Conservation (phyloP, 140 eudicot species). For the Senecio squalidus region DNA sequence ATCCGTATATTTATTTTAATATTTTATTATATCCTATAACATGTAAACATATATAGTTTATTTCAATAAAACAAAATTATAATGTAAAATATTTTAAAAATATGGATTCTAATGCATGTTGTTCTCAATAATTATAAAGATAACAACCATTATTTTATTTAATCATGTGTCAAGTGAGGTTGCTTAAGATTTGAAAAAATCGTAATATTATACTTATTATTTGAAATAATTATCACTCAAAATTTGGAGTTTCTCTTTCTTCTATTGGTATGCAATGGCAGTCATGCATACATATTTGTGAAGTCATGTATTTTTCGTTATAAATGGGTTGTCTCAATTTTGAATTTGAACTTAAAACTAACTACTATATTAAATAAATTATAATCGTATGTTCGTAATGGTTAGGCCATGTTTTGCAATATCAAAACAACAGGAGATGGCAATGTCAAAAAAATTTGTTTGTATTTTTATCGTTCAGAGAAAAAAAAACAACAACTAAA, state of each 20-base stretch:
- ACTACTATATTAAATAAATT: no score
- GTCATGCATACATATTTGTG: no score
- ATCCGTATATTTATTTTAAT: no score
- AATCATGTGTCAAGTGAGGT: conserved; percentile 20
- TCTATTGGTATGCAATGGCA: background rate
- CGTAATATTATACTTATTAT: background rate
- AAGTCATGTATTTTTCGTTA: no score
- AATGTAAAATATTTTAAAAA: background rate
- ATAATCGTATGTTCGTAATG: no score
- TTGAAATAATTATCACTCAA: background rate
- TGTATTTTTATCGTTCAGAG: no score
- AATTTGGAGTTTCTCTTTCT: background rate
- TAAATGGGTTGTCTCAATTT: no score
- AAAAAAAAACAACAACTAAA: no score
- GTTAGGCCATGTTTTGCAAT: no score
- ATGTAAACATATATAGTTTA: background rate
- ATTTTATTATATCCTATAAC: conserved; percentile 14
- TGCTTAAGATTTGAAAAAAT: conserved; percentile 9
- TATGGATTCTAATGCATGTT: conserved; percentile 25
- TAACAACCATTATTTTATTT: conserved; percentile 16
- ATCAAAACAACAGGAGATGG: no score
- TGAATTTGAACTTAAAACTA: no score
- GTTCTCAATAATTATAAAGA: conserved; percentile 26
- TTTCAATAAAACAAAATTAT: background rate
- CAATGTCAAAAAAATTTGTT: no score